phyloP scores from a whole-genome alignment of 2,329 filamentous ascomycete species.

The Domatiomyces catenatus region DNA sequence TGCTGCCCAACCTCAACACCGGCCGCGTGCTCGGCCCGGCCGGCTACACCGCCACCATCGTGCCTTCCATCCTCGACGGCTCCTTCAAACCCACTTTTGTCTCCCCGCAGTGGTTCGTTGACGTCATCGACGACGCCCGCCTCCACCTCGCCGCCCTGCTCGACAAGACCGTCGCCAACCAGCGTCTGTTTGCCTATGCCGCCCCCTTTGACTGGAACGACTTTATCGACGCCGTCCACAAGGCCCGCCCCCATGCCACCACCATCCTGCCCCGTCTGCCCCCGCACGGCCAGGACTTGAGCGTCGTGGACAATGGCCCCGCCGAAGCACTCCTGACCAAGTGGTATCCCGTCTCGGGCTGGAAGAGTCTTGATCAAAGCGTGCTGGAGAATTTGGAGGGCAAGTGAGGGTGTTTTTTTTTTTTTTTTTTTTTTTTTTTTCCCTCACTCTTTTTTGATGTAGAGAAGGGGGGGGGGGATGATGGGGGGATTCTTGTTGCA shows the following conservation, averaged over 20 bases:
- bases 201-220: conserved; percentile 33
- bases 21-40: conserved; percentile 6
- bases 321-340: conserved; percentile 10
- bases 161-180: conserved; percentile 28
- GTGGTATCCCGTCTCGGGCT: conserved; percentile 7
- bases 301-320: conserved; percentile 6
- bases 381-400: background rate
- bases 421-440: background rate
- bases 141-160: conserved; percentile 40
- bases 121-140: conserved; percentile 35
- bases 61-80: conserved; percentile 21
- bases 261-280: conserved; percentile 16
- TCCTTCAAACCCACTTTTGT: background rate
- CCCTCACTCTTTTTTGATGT: no score
- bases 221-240: conserved; percentile 26
- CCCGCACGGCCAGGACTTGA: conserved; percentile 8
- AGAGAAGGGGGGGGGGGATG: no score
- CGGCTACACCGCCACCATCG: conserved; percentile 17
- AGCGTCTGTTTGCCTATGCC: conserved; percentile 42
- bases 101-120: conserved; percentile 14
- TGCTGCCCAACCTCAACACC: conserved; percentile 12
- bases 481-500: background rate
- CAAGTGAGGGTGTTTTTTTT: background rate
- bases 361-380: conserved; percentile 5
- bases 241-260: background rate